Conservation (phyloP, 2,329 filamentous ascomycete genomes). For the Fusarium fracticaudum region DNA sequence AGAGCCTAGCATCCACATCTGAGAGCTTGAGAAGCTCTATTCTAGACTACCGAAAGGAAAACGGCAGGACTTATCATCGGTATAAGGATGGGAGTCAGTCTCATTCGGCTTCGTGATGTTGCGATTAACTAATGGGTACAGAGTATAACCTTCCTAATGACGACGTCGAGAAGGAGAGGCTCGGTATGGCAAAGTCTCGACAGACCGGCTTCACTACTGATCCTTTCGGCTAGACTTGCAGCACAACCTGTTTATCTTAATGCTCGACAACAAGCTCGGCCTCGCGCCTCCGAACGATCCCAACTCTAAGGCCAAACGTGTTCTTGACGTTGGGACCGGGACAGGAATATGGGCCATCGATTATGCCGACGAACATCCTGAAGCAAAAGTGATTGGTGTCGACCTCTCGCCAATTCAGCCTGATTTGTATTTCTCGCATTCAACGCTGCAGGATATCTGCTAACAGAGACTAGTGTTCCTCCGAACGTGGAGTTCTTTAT, state of each 20-base stretch:
- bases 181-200: neutral
- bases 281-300: constrained; percentile 7
- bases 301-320: neutral
- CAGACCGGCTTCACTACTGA: fast-evolving
- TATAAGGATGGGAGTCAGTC: constrained; percentile 35
- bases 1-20: constrained; percentile 20
- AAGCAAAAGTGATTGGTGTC: constrained; percentile 21
- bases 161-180: constrained; percentile 8
- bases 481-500: constrained; percentile 33
- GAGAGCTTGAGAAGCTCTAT: constrained; percentile 31
- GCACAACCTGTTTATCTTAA: constrained; percentile 3
- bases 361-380: constrained; percentile 14
- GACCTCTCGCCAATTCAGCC: constrained; percentile 34
- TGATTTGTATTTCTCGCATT: neutral
- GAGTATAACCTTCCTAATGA: constrained; percentile 23
- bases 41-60: constrained; percentile 28
- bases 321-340: constrained; percentile 16
- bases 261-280: constrained; percentile 1
- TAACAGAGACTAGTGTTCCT: constrained; percentile 9
- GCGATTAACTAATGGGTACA: neutral
- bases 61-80: constrained; percentile 31
- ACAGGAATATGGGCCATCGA: constrained; percentile 25
- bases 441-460: neutral
- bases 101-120: fast-evolving
- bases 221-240: neutral